Base-by-base conservation (phyloP, 371 early-diverging fungal species). In the Dinochytrium kinnereticum region DNA sequence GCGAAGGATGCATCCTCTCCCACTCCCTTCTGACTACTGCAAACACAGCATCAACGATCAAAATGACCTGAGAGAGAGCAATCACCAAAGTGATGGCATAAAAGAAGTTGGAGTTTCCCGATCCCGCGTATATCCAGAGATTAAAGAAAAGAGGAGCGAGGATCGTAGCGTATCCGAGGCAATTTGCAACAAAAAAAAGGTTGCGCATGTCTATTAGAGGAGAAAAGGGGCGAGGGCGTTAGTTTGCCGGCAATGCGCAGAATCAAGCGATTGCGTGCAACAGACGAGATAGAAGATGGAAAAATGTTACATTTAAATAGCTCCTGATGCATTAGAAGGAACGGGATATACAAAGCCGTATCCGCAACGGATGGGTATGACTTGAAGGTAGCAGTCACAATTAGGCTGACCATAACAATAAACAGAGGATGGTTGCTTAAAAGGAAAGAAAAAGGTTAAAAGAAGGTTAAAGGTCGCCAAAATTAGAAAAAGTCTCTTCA, bases 21-120 rank as follows among this genome's bases (percentile, higher is more conserved):
- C 91, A 94, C 39, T 93, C 91, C 7, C 96, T 86, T 51, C 94
- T 76, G 1, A 91, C 80, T 73, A 87, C 79, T 3, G 96, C 92
- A 70, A 83, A 90, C 13, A 89, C 90, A 36, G 92, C 64, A 75
- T 97, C 98, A 21, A 93, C 88, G 40, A 96, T 76, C 64, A 95
- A 79, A 31, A 94, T 77, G 36, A 95, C 90, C 76, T 93, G 94
- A 0, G 94, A 93, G 33, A 96, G 83, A 15, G 90, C 91, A 69
- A 92, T 94, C 0, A 97, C 94, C 44, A 98, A 88, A 1, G 96
- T 97, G 26, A 96, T 95, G 10, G 98, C 96, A 75, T 96, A 98
- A 78, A 93, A 97, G 78, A 97, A 98, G 81, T 98, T 98, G 68
- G 97, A 95, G 84, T 98, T 98, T 30, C 97, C 98, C 69, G 93